phyloP scores from a whole-genome alignment of 345 rosid genomes.

The Fremontodendron californicum region DNA sequence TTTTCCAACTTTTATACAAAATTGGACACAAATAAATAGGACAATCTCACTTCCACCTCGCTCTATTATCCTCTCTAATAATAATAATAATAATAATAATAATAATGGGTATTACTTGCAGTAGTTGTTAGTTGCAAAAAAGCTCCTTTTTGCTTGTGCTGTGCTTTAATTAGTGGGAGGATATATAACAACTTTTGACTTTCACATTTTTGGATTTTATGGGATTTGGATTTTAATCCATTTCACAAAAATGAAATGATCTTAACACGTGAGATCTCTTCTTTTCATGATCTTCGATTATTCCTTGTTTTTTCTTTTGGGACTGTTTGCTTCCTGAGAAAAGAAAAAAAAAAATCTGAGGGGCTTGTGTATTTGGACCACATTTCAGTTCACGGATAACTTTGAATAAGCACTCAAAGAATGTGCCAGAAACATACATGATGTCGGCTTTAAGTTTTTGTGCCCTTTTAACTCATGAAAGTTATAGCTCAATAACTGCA shows the following conservation, averaged over 20 bases:
- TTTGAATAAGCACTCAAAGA: neutral
- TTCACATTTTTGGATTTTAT: neutral
- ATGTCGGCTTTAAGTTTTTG: neutral
- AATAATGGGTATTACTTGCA: neutral
- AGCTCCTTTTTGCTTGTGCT: neutral
- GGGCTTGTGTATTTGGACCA: neutral
- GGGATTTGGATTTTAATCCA: constrained; percentile 6
- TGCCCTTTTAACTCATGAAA: neutral
- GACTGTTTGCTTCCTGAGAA: neutral
- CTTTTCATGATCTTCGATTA: neutral
- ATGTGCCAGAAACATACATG: neutral
- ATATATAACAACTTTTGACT: constrained; percentile 13
- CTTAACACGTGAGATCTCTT: constrained; percentile 9
- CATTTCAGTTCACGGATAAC: neutral
- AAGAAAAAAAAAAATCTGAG: constrained; percentile 7
- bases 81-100: too few relatives aligned
- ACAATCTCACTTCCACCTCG: too few relatives aligned
- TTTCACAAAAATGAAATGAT: constrained; percentile 22
- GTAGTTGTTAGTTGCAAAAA: constrained; percentile 1
- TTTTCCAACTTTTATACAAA: too few relatives aligned
- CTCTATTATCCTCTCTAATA: too few relatives aligned
- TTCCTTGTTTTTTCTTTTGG: neutral
- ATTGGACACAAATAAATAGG: too few relatives aligned
- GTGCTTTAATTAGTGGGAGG: neutral
- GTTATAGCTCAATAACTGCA: neutral